Conservation (phyloP, 2,329 filamentous ascomycete species). For the Davidsoniella eucalypti region DNA sequence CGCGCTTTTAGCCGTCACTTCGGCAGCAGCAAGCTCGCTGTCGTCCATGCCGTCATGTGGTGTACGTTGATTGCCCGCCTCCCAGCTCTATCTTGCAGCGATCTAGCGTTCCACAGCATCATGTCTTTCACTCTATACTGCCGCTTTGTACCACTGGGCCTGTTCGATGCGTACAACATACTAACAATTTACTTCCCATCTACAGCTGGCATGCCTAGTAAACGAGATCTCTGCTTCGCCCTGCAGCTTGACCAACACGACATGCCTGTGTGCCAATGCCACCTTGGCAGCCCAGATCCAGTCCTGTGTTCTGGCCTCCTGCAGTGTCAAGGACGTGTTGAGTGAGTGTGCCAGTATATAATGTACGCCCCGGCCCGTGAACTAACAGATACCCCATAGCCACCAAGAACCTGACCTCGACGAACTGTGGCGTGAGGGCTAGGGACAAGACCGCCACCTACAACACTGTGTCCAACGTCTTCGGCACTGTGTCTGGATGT, state of each 20-base stretch:
- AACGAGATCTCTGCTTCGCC: slow-evolving; percentile 16
- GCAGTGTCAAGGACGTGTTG: slow-evolving; percentile 20
- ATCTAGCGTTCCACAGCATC: background rate
- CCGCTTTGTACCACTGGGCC: no score
- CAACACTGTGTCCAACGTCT: slow-evolving; percentile 18
- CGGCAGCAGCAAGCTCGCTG: background rate
- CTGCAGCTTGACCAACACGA: slow-evolving; percentile 18
- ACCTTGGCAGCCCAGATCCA: slow-evolving; percentile 17
- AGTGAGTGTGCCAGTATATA: slow-evolving; percentile 15
- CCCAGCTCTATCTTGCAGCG: background rate
- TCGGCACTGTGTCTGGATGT: slow-evolving; percentile 21
- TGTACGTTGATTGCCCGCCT: background rate
- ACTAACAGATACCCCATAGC: slow-evolving; percentile 5
- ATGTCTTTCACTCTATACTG: no score
- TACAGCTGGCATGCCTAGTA: slow-evolving; percentile 18
- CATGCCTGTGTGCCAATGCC: slow-evolving; percentile 20
- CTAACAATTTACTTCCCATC: background rate
- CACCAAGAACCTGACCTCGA: slow-evolving; percentile 17
- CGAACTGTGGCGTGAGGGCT: slow-evolving; percentile 16
- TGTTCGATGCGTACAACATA: background rate
- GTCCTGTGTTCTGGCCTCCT: slow-evolving; percentile 18
- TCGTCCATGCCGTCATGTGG: background rate
- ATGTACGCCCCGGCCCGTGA: background rate
- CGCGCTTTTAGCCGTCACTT: background rate
- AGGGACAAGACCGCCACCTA: slow-evolving; percentile 20